Evolutionary conservation across 768 basidiomycete genomes (phyloP).

Genomic region (Mycena latifolia): DNA sequence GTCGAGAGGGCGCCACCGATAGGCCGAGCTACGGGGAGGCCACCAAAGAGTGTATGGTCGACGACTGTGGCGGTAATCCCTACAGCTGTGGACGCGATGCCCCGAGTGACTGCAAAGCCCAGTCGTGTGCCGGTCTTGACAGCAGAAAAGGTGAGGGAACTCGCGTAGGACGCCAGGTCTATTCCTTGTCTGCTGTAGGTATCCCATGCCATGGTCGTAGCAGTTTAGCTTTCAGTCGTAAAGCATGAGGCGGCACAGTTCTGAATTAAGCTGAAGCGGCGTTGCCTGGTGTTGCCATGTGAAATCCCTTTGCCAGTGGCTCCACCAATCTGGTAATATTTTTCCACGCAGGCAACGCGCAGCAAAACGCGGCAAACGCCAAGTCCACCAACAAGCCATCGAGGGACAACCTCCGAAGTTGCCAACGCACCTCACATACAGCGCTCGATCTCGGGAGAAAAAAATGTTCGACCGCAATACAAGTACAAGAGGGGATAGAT

Average conservation of each 20-base stretch:
- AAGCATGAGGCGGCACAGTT: no score
- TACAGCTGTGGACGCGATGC: constrained; percentile 68
- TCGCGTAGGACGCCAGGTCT: constrained; percentile 73
- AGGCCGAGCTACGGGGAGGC: constrained; percentile 67
- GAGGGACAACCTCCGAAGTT: not conserved
- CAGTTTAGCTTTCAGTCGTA: no score
- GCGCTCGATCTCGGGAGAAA: not conserved
- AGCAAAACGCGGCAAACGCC: not conserved
- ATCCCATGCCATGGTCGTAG: constrained; percentile 59
- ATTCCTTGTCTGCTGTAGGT: constrained; percentile 68
- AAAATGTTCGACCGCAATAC: constrained; percentile 24
- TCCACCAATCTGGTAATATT: no score
- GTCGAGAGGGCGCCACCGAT: constrained; percentile 70
- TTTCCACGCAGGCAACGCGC: no score
- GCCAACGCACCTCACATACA: no score
- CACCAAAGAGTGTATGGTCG: constrained; percentile 78
- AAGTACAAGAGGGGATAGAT: constrained; percentile 34
- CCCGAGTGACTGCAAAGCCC: constrained; percentile 78
- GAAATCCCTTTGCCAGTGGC: not conserved
- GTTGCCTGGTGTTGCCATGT: not conserved
- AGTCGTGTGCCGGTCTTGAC: constrained; percentile 77
- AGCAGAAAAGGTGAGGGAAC: constrained; percentile 74
- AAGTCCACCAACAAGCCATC: not conserved
- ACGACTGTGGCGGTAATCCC: constrained; percentile 70
- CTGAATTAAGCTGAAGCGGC: no score